These are phyloP conservation scores for Lophium mytilinum DNA, from an alignment of 495 filamentous ascomycete genomes.

Conservation along the genomic window DNA sequence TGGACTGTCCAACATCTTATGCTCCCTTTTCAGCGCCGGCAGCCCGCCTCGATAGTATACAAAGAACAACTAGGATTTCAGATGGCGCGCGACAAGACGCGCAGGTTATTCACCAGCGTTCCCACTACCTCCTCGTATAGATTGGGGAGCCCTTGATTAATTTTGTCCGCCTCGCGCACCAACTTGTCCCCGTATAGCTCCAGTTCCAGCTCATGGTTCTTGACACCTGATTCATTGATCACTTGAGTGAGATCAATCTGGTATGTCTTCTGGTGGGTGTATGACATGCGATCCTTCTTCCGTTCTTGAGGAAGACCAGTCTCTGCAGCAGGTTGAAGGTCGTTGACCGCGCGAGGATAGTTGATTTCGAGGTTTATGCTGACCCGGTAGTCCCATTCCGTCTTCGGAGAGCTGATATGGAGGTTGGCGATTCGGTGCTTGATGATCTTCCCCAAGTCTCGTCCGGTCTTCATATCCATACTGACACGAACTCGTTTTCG, in stretches of 20 bases:
- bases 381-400: conserved; percentile 26
- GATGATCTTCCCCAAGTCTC: conserved; percentile 9
- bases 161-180: conserved; percentile 1
- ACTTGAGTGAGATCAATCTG: conserved; percentile 24
- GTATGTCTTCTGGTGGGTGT: conserved; percentile 10
- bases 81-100: conserved; percentile 17
- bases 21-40: too few species aligned
- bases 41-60: too few species aligned
- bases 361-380: conserved; percentile 24
- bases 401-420: conserved; percentile 20
- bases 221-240: conserved; percentile 2
- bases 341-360: conserved; percentile 13
- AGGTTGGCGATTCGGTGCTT: conserved; percentile 19
- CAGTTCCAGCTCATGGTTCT: conserved; percentile 24
- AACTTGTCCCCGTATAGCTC: conserved; percentile 12
- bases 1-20: too few species aligned
- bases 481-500: conserved; percentile 13
- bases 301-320: conserved; percentile 1
- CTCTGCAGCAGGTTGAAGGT: conserved; percentile 4
- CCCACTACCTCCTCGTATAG: conserved; percentile 14
- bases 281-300: conserved; percentile 18
- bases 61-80: too few species aligned
- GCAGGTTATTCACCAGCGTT: conserved; percentile 23
- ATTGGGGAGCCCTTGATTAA: background rate
- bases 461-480: conserved; percentile 4